These are phyloP conservation scores for Blastocystis sp. DNA, from an alignment of 352 stramenopile species.

Conservation along the genomic window DNA sequence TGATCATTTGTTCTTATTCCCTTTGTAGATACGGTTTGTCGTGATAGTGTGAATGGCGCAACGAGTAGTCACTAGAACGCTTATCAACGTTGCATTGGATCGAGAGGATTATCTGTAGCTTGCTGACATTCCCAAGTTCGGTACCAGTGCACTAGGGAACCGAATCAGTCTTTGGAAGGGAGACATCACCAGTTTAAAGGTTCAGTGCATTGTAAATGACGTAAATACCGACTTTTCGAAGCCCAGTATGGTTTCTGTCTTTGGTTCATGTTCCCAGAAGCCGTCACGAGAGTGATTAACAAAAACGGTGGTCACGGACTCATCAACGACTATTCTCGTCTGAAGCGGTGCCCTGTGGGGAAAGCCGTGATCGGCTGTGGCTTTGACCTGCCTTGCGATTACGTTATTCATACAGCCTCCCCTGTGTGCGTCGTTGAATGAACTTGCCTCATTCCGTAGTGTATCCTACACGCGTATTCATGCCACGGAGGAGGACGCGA, in stretches of 20 bases:
- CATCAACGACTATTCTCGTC: neutral
- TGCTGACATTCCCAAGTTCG: neutral
- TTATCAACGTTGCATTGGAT: neutral
- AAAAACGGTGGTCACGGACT: neutral
- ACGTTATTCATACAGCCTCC: neutral
- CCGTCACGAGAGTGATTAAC: neutral
- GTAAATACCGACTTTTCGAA: constrained; percentile 41
- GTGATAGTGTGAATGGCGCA: neutral
- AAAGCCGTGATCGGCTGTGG: neutral
- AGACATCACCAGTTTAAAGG: neutral
- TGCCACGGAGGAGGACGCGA: neutral
- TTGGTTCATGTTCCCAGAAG: neutral
- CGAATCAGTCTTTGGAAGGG: constrained; percentile 1
- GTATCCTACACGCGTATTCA: constrained; percentile 9
- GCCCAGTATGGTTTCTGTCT: neutral
- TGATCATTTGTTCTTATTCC: no score
- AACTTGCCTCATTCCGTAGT: neutral
- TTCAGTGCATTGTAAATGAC: constrained; percentile 37
- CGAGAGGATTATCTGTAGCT: neutral
- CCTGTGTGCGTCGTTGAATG: neutral
- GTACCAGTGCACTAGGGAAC: neutral
- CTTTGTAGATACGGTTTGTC: no score
- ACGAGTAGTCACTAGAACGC: neutral
- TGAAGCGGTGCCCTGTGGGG: neutral
- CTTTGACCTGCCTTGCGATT: constrained; percentile 26